Conservation (phyloP, 148 eudicot species). For the Rhododendron williamsianum region DNA sequence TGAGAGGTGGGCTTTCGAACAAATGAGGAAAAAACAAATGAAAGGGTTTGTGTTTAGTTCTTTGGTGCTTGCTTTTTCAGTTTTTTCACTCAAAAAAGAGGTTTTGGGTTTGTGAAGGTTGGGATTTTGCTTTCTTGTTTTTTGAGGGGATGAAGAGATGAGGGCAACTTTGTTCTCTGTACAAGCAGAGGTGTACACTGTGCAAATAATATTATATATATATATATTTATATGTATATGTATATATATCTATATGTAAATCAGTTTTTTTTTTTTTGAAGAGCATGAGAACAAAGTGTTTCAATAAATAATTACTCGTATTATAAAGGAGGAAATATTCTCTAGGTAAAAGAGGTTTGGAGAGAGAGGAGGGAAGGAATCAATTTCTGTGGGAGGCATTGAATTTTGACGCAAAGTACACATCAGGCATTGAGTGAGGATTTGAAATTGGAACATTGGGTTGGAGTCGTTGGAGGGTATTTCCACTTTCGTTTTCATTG, state of each 20-base stretch:
- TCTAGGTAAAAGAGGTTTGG: neutral
- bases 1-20: conserved; percentile 5
- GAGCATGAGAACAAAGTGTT: conserved; percentile 7
- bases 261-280: neutral
- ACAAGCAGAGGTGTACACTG: conserved; percentile 1
- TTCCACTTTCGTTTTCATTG: neutral
- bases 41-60: neutral
- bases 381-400: neutral
- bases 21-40: neutral
- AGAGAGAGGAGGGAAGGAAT: conserved; percentile 4
- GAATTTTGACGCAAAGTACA: neutral
- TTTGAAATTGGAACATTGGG: neutral
- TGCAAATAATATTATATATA: neutral
- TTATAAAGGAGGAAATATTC: neutral
- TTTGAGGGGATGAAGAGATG: neutral
- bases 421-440: neutral
- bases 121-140: neutral
- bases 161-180: neutral
- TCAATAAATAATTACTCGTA: neutral
- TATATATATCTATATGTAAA: too few relatives aligned
- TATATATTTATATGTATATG: neutral
- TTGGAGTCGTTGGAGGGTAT: neutral
- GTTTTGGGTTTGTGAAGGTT: neutral
- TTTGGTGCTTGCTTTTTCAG: neutral
- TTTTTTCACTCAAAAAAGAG: neutral